Base-by-base conservation (phyloP, 1,139 yeast species). In the Hansenula sp. region DNA sequence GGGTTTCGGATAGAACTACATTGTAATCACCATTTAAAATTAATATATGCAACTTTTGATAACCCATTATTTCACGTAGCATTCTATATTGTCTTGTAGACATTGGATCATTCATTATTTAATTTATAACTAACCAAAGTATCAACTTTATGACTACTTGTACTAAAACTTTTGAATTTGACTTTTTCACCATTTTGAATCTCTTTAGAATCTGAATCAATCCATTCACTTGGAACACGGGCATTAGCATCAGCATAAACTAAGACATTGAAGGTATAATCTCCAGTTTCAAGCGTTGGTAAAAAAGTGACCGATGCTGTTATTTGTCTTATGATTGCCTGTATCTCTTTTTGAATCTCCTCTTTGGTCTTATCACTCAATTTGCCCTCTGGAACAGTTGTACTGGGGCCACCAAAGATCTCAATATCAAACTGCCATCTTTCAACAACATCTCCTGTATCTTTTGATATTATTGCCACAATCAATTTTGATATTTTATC, bases 281-380 rank as follows among this genome's bases (percentile, higher is more conserved):
- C 79, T 32, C 77, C 83, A 13, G 82, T 79, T 44, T 72, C 71
- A 36, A 91, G 67, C 27, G 85, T 76, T 0, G 98, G 98, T 43
- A 91, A 70, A 59, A 89, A 89, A 0, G 96, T 81, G 1, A 87
- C 88, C 42, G 94, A 84, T 1, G 96, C 89, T 0, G 96, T 89
- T 43, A 91, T 86, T 59, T 91, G 98, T 39, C 96, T 77, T 39
- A 91, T 81, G 19, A 91, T 82, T 0, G 93, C 81, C 59, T 89
- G 94, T 16, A 91, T 88, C 53, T 90, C 95, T 46, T 68, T 71
- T 55, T 85, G 91, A 8, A 84, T 78, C 34, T 73, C 77, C 4
- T 70, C 77, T 33, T 68, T 70, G 1, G 76, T 52, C 53, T 74
- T 78, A 17, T 49, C 52, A 2, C 41, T 36, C 12, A 43, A 44